phyloP scores from a whole-genome alignment of 1,284 basidiomycete species.

The Leucoagaricus sp. region DNA sequence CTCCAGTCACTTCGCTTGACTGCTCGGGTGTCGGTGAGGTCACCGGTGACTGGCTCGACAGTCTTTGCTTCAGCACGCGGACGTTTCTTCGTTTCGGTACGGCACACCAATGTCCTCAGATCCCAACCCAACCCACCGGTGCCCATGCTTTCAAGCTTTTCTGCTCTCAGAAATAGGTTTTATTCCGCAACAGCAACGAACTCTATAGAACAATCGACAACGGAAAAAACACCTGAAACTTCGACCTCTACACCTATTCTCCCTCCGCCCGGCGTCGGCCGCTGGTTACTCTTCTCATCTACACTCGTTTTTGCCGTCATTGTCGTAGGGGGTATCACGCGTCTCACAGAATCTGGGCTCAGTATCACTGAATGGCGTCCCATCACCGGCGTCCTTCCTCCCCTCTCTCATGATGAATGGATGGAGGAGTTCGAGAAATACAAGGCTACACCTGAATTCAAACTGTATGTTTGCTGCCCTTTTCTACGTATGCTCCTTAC shows the following conservation, averaged over 20 bases:
- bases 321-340: conserved; percentile 94
- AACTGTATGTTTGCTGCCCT: conserved; percentile 68
- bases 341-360: conserved; percentile 96
- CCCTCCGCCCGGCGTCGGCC: conserved; percentile 74
- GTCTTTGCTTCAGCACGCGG: not conserved
- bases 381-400: conserved; percentile 88
- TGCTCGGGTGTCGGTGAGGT: not conserved
- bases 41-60: not conserved
- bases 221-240: conserved; percentile 11
- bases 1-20: not conserved
- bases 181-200: not conserved
- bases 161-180: not conserved
- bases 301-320: conserved; percentile 90
- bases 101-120: not conserved
- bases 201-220: conserved; percentile 3
- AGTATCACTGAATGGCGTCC: conserved; percentile 99
- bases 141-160: not conserved
- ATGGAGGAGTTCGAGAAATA: conserved; percentile 93
- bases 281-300: conserved; percentile 85
- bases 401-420: conserved; percentile 81
- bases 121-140: not conserved
- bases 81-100: not conserved
- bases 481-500: conserved; percentile 4
- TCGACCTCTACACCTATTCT: conserved; percentile 50
- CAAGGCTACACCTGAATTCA: conserved; percentile 93